Evolutionary conservation across 441 rosid genomes (phyloP).

Genomic region (Isatis lusitanica): DNA sequence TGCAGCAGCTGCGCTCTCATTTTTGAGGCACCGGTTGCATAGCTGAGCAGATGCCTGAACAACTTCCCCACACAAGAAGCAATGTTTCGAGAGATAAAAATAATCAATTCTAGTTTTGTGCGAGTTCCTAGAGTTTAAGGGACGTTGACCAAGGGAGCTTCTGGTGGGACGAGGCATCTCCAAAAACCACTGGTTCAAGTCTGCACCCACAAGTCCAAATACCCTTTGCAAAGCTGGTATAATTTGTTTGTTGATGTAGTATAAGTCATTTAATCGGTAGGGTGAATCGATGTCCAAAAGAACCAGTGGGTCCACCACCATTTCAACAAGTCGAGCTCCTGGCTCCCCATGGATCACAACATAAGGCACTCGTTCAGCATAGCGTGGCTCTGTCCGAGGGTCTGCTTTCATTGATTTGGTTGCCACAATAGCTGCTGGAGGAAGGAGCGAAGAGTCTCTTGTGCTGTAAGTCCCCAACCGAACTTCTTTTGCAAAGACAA

Average conservation of each 20-base stretch:
- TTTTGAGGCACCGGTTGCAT: conserved; percentile 65
- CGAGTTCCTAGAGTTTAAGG: conserved; percentile 48
- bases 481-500: conserved; percentile 95
- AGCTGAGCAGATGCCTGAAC: conserved; percentile 69
- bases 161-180: conserved; percentile 87
- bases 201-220: conserved; percentile 87
- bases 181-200: conserved; percentile 75
- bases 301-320: conserved; percentile 93
- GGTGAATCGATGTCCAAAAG: conserved; percentile 80
- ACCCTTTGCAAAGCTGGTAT: conserved; percentile 89
- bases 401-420: conserved; percentile 81
- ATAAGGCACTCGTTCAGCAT: conserved; percentile 89
- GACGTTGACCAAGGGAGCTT: conserved; percentile 63
- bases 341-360: conserved; percentile 95
- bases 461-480: conserved; percentile 86
- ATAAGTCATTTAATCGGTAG: conserved; percentile 77
- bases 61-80: conserved; percentile 82
- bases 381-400: conserved; percentile 89
- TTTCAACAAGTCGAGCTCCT: conserved; percentile 88
- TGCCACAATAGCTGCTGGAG: conserved; percentile 96
- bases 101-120: conserved; percentile 73
- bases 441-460: conserved; percentile 64
- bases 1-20: conserved; percentile 55
- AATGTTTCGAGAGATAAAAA: conserved; percentile 87
- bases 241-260: conserved; percentile 93